phyloP scores from a whole-genome alignment of 1,284 basidiomycete genomes.

The Schizophyllum amplum region DNA sequence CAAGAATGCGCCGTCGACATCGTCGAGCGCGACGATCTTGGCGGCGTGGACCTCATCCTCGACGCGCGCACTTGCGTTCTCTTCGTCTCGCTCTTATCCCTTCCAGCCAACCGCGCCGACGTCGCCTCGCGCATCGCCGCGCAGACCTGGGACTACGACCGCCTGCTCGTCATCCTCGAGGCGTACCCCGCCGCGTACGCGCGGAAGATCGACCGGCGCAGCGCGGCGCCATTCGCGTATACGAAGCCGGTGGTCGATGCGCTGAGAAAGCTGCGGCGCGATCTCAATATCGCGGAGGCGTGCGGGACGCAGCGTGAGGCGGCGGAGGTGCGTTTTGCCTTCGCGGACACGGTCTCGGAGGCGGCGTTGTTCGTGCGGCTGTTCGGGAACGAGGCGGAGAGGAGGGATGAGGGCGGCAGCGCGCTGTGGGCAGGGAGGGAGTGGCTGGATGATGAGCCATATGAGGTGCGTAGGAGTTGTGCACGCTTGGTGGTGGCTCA shows the following conservation, averaged over 20 bases:
- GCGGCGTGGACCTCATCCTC: slow-evolving; percentile 43
- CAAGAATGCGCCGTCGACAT: slow-evolving; percentile 40
- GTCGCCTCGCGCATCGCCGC: slow-evolving; percentile 30
- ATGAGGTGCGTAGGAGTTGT: slow-evolving; percentile 34
- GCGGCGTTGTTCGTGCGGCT: slow-evolving; percentile 44
- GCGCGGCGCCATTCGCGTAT: slow-evolving; percentile 32
- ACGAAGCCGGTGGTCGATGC: slow-evolving; percentile 59
- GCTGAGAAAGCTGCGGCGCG: slow-evolving; percentile 52
- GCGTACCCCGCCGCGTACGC: slow-evolving; percentile 44
- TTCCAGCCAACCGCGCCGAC: slow-evolving; percentile 33
- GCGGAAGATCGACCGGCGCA: slow-evolving; percentile 17
- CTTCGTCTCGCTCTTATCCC: not conserved
- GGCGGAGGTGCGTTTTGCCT: slow-evolving; percentile 42
- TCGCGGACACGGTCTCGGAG: slow-evolving; percentile 49
- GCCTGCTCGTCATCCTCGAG: slow-evolving; percentile 55
- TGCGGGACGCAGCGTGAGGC: slow-evolving; percentile 35
- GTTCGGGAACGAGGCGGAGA: slow-evolving; percentile 49
- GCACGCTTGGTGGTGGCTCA: not conserved
- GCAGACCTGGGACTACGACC: slow-evolving; percentile 51
- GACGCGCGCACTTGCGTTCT: not conserved
- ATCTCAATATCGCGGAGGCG: slow-evolving; percentile 51
- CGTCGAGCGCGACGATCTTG: slow-evolving; percentile 51
- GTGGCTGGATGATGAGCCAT: slow-evolving; percentile 51
- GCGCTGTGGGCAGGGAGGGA: slow-evolving; percentile 47
- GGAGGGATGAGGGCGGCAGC: slow-evolving; percentile 31